Evolutionary conservation across 192 early-diverging fungal species (phyloP).

Genomic region (Polychytrium aggregatum): DNA sequence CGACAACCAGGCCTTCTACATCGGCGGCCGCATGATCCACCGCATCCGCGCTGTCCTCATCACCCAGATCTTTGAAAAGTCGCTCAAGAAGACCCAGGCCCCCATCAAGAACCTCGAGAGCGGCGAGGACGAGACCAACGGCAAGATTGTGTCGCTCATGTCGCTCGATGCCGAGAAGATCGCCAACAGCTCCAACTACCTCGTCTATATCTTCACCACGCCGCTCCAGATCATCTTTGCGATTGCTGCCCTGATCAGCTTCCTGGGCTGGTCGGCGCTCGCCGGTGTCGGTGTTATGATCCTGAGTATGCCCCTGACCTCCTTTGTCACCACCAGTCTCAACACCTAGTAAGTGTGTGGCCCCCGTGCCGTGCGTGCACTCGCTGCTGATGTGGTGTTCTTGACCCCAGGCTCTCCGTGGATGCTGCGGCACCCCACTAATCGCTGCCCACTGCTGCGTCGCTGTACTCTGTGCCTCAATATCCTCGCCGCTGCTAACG

Average conservation of each 20-base stretch:
- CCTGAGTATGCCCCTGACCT: slow-evolving; percentile 20
- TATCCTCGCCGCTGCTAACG: too few relatives aligned
- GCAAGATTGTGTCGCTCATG: slow-evolving; percentile 35
- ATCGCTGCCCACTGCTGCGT: too few relatives aligned
- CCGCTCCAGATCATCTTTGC: slow-evolving; percentile 37
- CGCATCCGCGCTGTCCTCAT: slow-evolving; percentile 27
- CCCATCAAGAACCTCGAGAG: too few relatives aligned
- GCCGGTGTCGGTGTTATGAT: slow-evolving; percentile 62
- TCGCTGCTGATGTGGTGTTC: too few relatives aligned
- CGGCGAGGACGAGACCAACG: not conserved
- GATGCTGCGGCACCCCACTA: too few relatives aligned
- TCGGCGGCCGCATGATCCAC: slow-evolving; percentile 18
- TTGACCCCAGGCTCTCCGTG: too few relatives aligned
- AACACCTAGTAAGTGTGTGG: too few relatives aligned
- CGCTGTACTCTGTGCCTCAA: too few relatives aligned
- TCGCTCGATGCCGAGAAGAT: slow-evolving; percentile 18
- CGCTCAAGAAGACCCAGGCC: slow-evolving; percentile 4
- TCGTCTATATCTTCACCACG: not conserved
- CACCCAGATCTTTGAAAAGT: slow-evolving; percentile 33
- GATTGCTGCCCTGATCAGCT: slow-evolving; percentile 52
- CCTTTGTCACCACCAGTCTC: slow-evolving; percentile 10
- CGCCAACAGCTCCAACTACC: too few relatives aligned
- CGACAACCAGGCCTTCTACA: slow-evolving; percentile 33
- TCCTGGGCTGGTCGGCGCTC: slow-evolving; percentile 74
- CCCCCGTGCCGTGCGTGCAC: too few relatives aligned